Evolutionary conservation across 148 eudicot genomes (phyloP), one percentile per base, ranked within the genome.

Genomic region (Rhododendron henanense): DNA sequence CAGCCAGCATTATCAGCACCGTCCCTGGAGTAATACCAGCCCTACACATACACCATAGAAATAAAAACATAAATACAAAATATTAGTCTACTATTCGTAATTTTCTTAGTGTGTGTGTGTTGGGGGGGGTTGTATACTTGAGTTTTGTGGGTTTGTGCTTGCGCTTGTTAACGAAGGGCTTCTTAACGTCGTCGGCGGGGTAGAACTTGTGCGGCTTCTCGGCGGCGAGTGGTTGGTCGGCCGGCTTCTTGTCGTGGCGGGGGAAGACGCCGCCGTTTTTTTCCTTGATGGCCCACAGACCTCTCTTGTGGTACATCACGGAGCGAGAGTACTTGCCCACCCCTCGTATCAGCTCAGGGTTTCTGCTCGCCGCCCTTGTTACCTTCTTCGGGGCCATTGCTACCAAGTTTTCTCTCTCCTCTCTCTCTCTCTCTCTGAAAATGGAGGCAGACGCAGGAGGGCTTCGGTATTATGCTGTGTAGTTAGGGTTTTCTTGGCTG

Each of bases 241-340:
- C 91, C 0, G 92, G 48, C 39, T 92, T 92, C 48, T 90, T 87
- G 63, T 87, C 91, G 78, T 93, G 96, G 39, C 55, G 82, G 19
- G 98, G 98, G 87, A 96, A 96, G 7, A 85, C 90, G 81, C 98
- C 98, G 79, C 98, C 98, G 84, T 96, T 91, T 73, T 96, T 96
- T 78, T 94, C 98, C 85, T 96, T 96, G 91, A 96, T 93, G 0
- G 98, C 98, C 98, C 98, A 96, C 0, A 96, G 87, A 77, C 98
- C 98, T 45, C 96, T 89, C 91, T 93, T 94, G 89, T 93, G 98
- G 88, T 96, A 96, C 98, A 94, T 94, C 86, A 87, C 44, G 0
- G 96, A 92, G 19, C 98, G 86, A 2, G 95, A 91, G 87, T 77
- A 91, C 57, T 93, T 94, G 0, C 98, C 93, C 4, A 95, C 88